These are phyloP conservation scores for Diaporthe citri DNA, from an alignment of 2,329 filamentous ascomycete genomes.

Conservation along the genomic window DNA sequence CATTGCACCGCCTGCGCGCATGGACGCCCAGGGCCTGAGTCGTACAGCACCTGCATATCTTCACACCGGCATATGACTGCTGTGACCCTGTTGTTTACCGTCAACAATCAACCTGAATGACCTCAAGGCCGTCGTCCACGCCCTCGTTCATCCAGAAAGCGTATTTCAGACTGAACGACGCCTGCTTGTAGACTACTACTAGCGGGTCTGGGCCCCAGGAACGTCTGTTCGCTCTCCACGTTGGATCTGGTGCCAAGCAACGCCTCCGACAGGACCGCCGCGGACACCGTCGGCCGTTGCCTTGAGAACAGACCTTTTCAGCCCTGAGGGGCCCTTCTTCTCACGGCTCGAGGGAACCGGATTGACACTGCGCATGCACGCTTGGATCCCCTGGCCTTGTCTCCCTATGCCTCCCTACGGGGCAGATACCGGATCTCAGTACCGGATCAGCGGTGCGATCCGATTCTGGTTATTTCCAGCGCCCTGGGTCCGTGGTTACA, in stretches of 20 bases:
- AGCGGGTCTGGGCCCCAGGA: background rate
- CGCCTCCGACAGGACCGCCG: background rate
- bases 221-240: conserved; percentile 2
- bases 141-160: background rate
- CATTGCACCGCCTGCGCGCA: background rate
- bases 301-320: conserved; percentile 23
- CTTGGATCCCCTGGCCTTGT: conserved; percentile 10
- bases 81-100: background rate
- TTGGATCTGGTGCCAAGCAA: background rate
- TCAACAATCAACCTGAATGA: background rate
- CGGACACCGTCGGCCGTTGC: conserved; percentile 20
- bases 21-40: background rate
- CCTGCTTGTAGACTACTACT: background rate
- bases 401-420: background rate
- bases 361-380: conserved; percentile 2
- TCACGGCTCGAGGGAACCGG: background rate
- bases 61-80: background rate
- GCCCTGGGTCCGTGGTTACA: conserved; percentile 17
- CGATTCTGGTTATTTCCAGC: conserved; percentile 8
- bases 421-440: conserved; percentile 10
- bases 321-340: background rate
- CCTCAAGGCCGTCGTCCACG: background rate
- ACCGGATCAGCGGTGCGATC: conserved; percentile 26
- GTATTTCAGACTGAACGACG: background rate
- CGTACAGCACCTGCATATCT: background rate